Evolutionary conservation across 164 flowering plant genomes (phyloP).

Genomic region (Nelumbo lutea): DNA sequence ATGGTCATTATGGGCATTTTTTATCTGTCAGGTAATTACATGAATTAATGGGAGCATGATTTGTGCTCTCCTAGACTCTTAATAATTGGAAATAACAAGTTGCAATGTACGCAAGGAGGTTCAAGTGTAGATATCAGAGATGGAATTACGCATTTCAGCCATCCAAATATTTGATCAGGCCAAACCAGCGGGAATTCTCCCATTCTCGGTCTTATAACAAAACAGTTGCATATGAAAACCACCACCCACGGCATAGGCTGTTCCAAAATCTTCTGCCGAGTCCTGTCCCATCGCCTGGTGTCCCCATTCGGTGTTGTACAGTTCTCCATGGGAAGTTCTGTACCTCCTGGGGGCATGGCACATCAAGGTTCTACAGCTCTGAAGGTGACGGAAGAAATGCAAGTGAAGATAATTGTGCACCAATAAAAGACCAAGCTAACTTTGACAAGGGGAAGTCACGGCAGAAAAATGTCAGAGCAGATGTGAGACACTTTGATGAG

Average conservation of each 20-base stretch:
- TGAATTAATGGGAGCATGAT: slow-evolving; percentile 10
- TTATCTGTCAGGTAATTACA: slow-evolving; percentile 9
- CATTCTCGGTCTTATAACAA: slow-evolving; percentile 14
- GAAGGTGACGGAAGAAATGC: slow-evolving; percentile 85
- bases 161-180: slow-evolving; percentile 28
- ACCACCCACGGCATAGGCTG: slow-evolving; percentile 11
- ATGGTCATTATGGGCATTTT: too few species aligned
- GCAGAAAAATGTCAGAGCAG: slow-evolving; percentile 29
- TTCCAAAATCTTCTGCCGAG: slow-evolving; percentile 27
- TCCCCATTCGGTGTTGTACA: slow-evolving; percentile 5
- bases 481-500: slow-evolving; percentile 36
- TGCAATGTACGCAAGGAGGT: slow-evolving; percentile 76
- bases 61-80: not conserved
- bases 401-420: slow-evolving; percentile 54
- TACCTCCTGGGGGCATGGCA: slow-evolving; percentile 19
- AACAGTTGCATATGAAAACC: slow-evolving; percentile 6
- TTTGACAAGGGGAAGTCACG: slow-evolving; percentile 41
- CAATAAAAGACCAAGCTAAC: slow-evolving; percentile 43
- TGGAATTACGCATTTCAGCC: slow-evolving; percentile 36
- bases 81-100: slow-evolving; percentile 2
- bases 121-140: slow-evolving; percentile 44
- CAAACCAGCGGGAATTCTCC: slow-evolving; percentile 14
- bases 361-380: slow-evolving; percentile 60
- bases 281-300: slow-evolving; percentile 13
- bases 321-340: slow-evolving; percentile 15